These are phyloP conservation scores for Panellus pusillus DNA, from an alignment of 768 basidiomycete genomes.

Conservation along the genomic window DNA sequence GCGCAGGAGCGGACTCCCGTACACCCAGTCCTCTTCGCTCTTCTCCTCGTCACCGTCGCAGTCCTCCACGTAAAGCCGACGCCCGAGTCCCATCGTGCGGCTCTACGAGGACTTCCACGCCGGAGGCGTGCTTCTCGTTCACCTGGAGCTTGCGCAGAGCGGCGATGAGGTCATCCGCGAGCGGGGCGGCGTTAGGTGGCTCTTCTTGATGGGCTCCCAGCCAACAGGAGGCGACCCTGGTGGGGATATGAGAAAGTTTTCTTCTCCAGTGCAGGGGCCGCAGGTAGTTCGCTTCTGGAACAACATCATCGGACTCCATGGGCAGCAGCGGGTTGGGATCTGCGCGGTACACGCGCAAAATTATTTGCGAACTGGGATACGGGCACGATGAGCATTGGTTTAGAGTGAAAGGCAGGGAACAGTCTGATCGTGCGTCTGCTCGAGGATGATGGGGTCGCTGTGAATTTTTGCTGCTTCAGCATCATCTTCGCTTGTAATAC, in stretches of 20 bases:
- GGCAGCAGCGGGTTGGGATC: constrained; percentile 64
- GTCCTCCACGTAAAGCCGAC: too few species aligned
- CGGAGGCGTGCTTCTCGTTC: constrained; percentile 38
- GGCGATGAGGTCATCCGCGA: constrained; percentile 16
- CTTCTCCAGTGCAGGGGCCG: constrained; percentile 81
- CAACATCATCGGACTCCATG: constrained; percentile 21
- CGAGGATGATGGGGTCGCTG: constrained; percentile 65
- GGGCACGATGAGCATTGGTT: neutral
- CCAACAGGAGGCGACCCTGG: constrained; percentile 97
- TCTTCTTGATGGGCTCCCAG: constrained; percentile 75
- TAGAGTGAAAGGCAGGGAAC: neutral
- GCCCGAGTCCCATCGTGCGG: too few species aligned
- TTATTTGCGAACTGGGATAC: constrained; percentile 42
- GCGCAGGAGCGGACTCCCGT: too few species aligned
- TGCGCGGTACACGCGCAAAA: constrained; percentile 70
- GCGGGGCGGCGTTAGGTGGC: constrained; percentile 13
- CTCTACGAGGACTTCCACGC: constrained; percentile 61
- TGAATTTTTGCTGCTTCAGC: constrained; percentile 67
- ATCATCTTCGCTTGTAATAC: constrained; percentile 64
- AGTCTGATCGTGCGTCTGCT: constrained; percentile 47
- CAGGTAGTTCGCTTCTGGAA: constrained; percentile 57
- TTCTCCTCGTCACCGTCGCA: too few species aligned
- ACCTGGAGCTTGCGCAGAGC: constrained; percentile 45
- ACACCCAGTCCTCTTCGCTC: too few species aligned
- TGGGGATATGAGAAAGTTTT: constrained; percentile 98